Percentiles rank a stretch among this genome's conserved stretches.
These are phyloP conservation scores for Coniochaeta prunicola DNA, from an alignment of 2,329 filamentous ascomycete species.

Conservation along the genomic window DNA sequence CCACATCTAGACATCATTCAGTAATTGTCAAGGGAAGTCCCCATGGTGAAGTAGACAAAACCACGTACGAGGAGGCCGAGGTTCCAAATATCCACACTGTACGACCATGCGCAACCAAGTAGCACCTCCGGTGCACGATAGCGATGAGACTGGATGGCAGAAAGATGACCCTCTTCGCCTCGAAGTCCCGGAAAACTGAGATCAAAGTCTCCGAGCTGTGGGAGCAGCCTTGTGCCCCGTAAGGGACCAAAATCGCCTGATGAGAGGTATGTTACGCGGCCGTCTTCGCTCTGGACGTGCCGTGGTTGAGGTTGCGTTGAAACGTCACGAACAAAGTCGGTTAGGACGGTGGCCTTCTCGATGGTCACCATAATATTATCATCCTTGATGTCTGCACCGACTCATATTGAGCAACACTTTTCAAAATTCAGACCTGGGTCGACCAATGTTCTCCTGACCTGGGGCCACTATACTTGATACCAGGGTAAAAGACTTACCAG, in stretches of 20 bases:
- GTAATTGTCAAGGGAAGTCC: not conserved
- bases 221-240: not conserved
- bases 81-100: constrained; percentile 12
- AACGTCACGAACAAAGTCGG: not conserved
- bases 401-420: not conserved
- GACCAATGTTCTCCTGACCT: too few species aligned
- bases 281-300: not conserved
- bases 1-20: not conserved
- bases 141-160: not conserved
- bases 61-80: constrained; percentile 13
- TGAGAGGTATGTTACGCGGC: not conserved
- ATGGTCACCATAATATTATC: not conserved
- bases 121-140: not conserved
- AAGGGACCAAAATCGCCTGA: not conserved
- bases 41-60: not conserved
- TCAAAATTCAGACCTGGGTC: too few species aligned
- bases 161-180: not conserved
- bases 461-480: too few species aligned
- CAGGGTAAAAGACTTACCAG: not conserved
- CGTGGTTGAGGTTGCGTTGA: not conserved
- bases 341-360: not conserved
- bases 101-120: not conserved
- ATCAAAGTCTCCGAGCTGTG: not conserved
- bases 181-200: not conserved
- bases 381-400: not conserved